Evolutionary conservation across 305 asterid species (phyloP), one percentile per base, ranked within the genome.

Genomic region (Caryopteris hybrid): DNA sequence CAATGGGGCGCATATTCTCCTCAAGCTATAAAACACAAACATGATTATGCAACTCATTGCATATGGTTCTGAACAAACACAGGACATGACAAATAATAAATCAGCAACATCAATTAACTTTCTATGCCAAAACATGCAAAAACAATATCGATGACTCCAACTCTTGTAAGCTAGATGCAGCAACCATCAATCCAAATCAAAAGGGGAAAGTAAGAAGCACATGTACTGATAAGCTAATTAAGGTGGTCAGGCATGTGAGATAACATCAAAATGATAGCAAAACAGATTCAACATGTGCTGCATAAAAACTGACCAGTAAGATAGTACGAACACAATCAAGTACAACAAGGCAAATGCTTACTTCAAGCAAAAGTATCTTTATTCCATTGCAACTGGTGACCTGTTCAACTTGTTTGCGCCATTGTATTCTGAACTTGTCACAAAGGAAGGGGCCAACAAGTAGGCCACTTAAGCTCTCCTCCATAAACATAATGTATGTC

Each of bases 381-480:
- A 95, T 56, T 57, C 76, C 83, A 56, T 61, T 48, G 78, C 80
- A 83, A 66, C 80, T 77, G 55, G 91, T 57, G 56, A 95, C 95
- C 78, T 82, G 84, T 73, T 87, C 96, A 56, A 86, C 84, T 76
- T 80, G 91, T 80, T 69, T 82, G 53, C 89, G 86, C 99, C 99
- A 95, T 67, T 78, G 83, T 63, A 75, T 79, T 81, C 98, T 84
- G 63, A 84, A 95, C 39, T 75, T 68, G 14, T 80, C 85, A 76
- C 71, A 80, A 43, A 76, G 90, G 71, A 95, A 95, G 29, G 95
- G 91, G 43, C 99, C 99, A 17, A 42, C 73, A 48, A 83, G 77
- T 43, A 95, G 83, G 74, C 98, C 96, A 70, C 84, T 76, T 74
- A 95, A 87, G 78, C 91, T 92, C 87, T 95, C 97, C 85, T 95